Evolutionary conservation across 108 stramenopile species (phyloP).

Genomic region (Chaetoceros muelleri): DNA sequence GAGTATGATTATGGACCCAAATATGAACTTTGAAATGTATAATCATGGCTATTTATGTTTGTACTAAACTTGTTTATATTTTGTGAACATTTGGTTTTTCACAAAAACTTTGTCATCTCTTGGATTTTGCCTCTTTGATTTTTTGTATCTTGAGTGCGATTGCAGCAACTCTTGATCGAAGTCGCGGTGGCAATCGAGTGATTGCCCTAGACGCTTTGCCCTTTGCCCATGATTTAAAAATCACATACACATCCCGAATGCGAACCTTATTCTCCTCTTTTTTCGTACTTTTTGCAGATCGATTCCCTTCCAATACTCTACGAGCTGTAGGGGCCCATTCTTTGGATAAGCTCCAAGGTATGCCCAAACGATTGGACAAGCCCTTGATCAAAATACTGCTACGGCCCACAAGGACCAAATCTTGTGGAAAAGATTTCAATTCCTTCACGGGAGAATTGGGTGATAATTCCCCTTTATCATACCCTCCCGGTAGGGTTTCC

Average conservation of each 20-base stretch:
- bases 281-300: neutral
- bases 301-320: slow-evolving; percentile 26
- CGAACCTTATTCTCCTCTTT: slow-evolving; percentile 21
- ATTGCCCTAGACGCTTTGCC: slow-evolving; percentile 40
- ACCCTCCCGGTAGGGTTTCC: slow-evolving; percentile 79
- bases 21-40: slow-evolving; percentile 3
- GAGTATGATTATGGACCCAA: slow-evolving; percentile 7
- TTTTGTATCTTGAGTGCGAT: slow-evolving; percentile 42
- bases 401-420: slow-evolving; percentile 88
- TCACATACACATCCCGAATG: slow-evolving; percentile 42
- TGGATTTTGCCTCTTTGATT: slow-evolving; percentile 14
- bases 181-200: slow-evolving; percentile 38
- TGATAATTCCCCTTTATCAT: slow-evolving; percentile 72
- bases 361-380: slow-evolving; percentile 63
- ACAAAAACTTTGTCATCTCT: too few relatives aligned
- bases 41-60: neutral
- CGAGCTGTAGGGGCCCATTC: slow-evolving; percentile 80
- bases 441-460: slow-evolving; percentile 87
- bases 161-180: slow-evolving; percentile 44
- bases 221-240: slow-evolving; percentile 50
- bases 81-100: neutral
- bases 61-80: neutral
- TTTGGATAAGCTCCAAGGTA: slow-evolving; percentile 77
- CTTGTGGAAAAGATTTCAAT: slow-evolving; percentile 86
- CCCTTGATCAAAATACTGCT: slow-evolving; percentile 91